Conservation (phyloP, 164 flowering plant species). For the Vitis vinifera region DNA sequence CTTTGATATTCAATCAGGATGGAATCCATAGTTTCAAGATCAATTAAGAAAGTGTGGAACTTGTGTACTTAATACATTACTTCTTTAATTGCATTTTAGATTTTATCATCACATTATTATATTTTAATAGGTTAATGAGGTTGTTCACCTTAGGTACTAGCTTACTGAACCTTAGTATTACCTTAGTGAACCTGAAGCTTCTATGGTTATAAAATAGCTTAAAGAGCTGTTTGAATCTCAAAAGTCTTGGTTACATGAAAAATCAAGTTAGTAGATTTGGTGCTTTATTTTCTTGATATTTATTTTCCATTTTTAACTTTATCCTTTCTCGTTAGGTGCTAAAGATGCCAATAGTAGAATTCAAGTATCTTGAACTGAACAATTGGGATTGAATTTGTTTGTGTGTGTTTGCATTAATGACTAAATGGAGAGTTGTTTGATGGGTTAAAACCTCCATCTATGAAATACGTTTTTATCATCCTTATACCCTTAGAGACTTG, state of each 20-base stretch:
- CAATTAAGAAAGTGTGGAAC: too few species aligned
- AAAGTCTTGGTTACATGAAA: conserved; percentile 54
- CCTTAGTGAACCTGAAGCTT: conserved; percentile 76
- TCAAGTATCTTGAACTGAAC: conserved; percentile 46
- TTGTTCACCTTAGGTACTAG: background rate
- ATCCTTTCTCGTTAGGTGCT: conserved; percentile 30
- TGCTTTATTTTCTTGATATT: background rate
- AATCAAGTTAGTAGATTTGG: conserved; percentile 27
- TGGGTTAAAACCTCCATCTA: too few species aligned
- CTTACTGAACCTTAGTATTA: background rate
- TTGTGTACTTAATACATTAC: too few species aligned
- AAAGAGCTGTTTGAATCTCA: conserved; percentile 72
- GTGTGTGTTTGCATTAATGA: background rate
- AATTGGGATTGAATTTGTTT: too few species aligned
- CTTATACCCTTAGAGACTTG: too few species aligned
- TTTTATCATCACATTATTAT: too few species aligned
- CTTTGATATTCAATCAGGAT: too few species aligned
- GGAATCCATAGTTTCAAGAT: too few species aligned
- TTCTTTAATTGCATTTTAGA: too few species aligned
- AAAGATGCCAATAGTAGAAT: conserved; percentile 47
- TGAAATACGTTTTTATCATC: too few species aligned
- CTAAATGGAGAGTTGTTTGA: background rate
- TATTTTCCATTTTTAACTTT: background rate
- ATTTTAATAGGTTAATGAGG: too few species aligned
- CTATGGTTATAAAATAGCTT: conserved; percentile 68